These are phyloP conservation scores for Coemansia erecta DNA, from an alignment of 192 early-diverging fungal species.

Conservation along the genomic window DNA sequence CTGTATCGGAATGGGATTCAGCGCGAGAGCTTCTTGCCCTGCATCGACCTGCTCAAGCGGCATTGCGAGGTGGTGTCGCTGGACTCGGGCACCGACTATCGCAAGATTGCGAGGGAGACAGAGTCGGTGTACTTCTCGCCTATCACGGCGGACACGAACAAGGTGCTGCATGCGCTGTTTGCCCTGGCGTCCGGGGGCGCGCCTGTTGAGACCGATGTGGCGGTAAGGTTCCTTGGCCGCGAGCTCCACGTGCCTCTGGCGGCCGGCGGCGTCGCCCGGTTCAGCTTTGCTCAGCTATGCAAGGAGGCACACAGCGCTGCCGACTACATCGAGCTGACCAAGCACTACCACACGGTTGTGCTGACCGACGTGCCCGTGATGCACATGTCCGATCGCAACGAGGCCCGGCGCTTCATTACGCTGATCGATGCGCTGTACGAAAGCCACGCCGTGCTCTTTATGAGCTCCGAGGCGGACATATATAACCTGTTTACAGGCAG, in stretches of 20 bases:
- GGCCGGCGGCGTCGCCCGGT: conserved; percentile 66
- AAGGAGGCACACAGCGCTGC: conserved; percentile 71
- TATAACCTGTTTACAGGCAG: conserved; percentile 71
- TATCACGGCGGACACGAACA: conserved; percentile 37
- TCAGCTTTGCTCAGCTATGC: conserved; percentile 80
- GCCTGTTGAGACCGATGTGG: conserved; percentile 7
- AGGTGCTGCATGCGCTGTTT: conserved; percentile 40
- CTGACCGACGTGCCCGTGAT: conserved; percentile 75
- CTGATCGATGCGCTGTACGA: conserved; percentile 94
- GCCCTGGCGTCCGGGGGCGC: conserved; percentile 26
- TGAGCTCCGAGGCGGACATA: conserved; percentile 67
- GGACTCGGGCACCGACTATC: conserved; percentile 90
- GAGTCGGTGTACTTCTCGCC: conserved; percentile 73
- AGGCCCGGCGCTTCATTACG: conserved; percentile 91
- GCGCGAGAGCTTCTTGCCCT: conserved; percentile 86
- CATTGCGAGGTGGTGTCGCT: conserved; percentile 77
- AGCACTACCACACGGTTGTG: conserved; percentile 70
- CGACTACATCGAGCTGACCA: conserved; percentile 86
- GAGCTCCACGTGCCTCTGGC: conserved; percentile 64
- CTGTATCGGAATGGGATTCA: conserved; percentile 98
- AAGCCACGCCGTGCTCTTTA: conserved; percentile 66
- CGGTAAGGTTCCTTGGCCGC: conserved; percentile 75
- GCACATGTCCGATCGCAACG: conserved; percentile 69
- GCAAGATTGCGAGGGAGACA: conserved; percentile 61
- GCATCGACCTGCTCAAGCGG: conserved; percentile 82